These are phyloP conservation scores for Lichtheimia ramosa DNA, from an alignment of 371 early-diverging fungal species.

Conservation along the genomic window DNA sequence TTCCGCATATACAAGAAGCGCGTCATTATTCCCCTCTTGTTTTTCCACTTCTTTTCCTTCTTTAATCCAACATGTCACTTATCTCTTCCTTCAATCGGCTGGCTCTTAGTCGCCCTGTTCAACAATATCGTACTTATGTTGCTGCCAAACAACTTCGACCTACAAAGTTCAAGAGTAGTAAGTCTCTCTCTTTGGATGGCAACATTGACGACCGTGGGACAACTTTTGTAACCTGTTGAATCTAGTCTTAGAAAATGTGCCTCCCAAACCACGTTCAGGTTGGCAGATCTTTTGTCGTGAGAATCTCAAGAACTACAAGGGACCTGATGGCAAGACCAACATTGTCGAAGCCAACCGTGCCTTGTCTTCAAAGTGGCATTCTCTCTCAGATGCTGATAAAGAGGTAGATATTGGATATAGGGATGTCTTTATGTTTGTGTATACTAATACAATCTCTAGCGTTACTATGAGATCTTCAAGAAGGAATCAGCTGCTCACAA, in stretches of 20 bases:
- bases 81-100: too few species aligned
- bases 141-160: constrained; percentile 23
- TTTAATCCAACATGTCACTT: too few species aligned
- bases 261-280: constrained; percentile 46
- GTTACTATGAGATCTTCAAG: constrained; percentile 32
- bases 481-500: constrained; percentile 25
- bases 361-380: constrained; percentile 26
- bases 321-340: constrained; percentile 25
- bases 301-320: constrained; percentile 31
- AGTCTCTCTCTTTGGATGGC: constrained; percentile 2
- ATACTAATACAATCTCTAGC: constrained; percentile 6
- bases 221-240: neutral
- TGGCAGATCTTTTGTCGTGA: constrained; percentile 53
- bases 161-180: constrained; percentile 40
- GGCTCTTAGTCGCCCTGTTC: neutral
- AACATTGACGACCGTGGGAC: neutral
- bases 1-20: too few species aligned
- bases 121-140: constrained; percentile 18
- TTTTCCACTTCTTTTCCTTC: too few species aligned
- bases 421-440: neutral
- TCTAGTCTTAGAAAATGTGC: constrained; percentile 41
- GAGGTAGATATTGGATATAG: constrained; percentile 19
- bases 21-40: too few species aligned
- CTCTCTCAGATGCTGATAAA: constrained; percentile 30
- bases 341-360: constrained; percentile 21